phyloP scores from a whole-genome alignment of 495 filamentous ascomycete species.

The Bacidia gigantensis region DNA sequence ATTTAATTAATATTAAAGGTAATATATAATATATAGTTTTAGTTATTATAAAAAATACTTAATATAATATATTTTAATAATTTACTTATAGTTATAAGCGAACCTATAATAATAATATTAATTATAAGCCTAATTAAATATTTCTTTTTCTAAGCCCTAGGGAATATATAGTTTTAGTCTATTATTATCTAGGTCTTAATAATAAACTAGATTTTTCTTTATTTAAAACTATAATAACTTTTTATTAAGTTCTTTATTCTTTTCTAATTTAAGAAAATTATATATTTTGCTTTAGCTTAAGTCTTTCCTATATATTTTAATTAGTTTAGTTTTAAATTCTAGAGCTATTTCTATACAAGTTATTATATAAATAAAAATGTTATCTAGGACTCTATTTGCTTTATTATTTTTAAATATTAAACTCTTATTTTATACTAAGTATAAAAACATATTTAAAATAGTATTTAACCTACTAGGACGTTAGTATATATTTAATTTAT shows the following conservation, averaged over 20 bases:
- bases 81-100: background rate
- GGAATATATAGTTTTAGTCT: background rate
- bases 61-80: constrained; percentile 3
- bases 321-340: background rate
- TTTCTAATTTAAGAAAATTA: background rate
- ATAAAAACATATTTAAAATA: background rate
- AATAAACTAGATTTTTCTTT: constrained; percentile 3
- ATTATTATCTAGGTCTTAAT: background rate
- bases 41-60: constrained; percentile 1
- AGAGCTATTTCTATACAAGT: background rate
- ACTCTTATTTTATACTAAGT: background rate
- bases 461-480: background rate
- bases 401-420: background rate
- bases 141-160: background rate
- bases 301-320: background rate
- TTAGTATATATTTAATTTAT: background rate
- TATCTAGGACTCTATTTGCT: background rate
- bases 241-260: background rate
- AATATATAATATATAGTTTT: background rate
- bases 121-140: constrained; percentile 1
- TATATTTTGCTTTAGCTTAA: background rate
- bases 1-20: background rate
- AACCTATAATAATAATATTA: background rate
- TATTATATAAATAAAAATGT: background rate
- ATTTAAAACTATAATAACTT: background rate